Evolutionary conservation across 75 land plant genomes (phyloP), one percentile per base, ranked within the genome.

Genomic region (Chamaecyparis obtusa): DNA sequence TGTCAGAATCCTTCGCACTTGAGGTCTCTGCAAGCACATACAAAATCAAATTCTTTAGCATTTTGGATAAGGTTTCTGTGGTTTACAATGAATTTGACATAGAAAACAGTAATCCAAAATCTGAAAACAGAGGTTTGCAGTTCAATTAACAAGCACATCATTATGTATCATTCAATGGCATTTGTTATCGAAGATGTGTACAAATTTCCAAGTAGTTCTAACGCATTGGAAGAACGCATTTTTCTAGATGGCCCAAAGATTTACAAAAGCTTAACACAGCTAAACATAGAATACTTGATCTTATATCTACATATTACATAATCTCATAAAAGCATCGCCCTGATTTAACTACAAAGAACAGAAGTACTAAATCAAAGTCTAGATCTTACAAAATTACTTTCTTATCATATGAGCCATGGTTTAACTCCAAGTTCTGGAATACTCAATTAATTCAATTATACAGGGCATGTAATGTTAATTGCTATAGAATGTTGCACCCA

Each of bases 21-120:
- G 41, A 49, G 83, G 83, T 81, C 54, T 81, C 83, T 81, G 83
- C 83, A 81, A 81, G 32, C 1, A 81, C 83, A 81, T 46, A 14
- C 83, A 81, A 81, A 19, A 43, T 10, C 13, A 81, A 81, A 24
- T 43, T 81, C 30, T 81, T 27, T 27, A 81, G 49, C 46, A 43
- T 27, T 10, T 81, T 44, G 46, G 13, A n/a, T n/a, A 81, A 81
- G 27, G 10, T 44, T 46, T 46, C 13, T 46, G 54, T 44, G 30
- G 49, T 80, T 43, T 44, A 43, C 49, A 80, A 80, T 43, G n/a
- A 80, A 80, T 33, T 32, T 33, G 33, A 32, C 36, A 30, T 13
- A 32, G 36, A 30, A 74, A 74, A 11, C 76, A 0, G 13, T 33
- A 74, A 33, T 14, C 76, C 76, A 74, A 33, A 74, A 80, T 17